Base-by-base conservation (phyloP, 2,329 filamentous ascomycete genomes). In the Cordyceps tenuipes region DNA sequence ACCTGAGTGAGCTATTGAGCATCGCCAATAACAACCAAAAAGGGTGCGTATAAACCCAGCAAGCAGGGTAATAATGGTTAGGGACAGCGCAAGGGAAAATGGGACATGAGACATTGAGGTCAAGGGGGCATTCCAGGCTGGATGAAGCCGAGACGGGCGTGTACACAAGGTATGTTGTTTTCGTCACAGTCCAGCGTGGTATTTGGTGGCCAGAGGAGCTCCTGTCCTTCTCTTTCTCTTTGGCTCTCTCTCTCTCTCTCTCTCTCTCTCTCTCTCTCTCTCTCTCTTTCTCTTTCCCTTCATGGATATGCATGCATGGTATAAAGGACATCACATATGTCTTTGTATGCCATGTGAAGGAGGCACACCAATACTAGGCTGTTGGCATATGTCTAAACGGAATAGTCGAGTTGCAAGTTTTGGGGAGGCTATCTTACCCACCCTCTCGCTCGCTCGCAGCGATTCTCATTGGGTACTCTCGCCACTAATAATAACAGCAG, bases 121-220 rank as follows among this genome's bases (percentile, higher is more conserved):
- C 47, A 21, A 51, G 48, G 47, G 56, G 19, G 23, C 56, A 58
- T 50, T 58, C 56, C 56, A 51, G 56, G 46, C 41, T 51, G 36
- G 31, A 43, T 23, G 29, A 58, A 36, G 44, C 17, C 44, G 56
- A 34, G 47, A 58, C 56, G 54, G 43, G 54, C 5, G 19, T 39
- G 44, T 23, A 23, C 46, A 49, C 31, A 31, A 57, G 34, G 34
- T 36, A 13, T 10, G 12, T 10, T 36, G 12, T 57, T 49, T 49
- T 57, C 54, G 31, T 34, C 31, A 57, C 31, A 39, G 26, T 41
- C 13, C 54, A 47, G 29, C 10, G 31, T 41, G 15, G 31, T 10
- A 29, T 29, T 49, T 21, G 15, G 54, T 57, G 44, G 44, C 46
- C 19, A 49, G 17, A 31, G 4, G 2, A 48, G 17, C 17, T 21